phyloP scores from a whole-genome alignment of 2,329 filamentous ascomycete genomes.

The Stachybotrys echinatus region DNA sequence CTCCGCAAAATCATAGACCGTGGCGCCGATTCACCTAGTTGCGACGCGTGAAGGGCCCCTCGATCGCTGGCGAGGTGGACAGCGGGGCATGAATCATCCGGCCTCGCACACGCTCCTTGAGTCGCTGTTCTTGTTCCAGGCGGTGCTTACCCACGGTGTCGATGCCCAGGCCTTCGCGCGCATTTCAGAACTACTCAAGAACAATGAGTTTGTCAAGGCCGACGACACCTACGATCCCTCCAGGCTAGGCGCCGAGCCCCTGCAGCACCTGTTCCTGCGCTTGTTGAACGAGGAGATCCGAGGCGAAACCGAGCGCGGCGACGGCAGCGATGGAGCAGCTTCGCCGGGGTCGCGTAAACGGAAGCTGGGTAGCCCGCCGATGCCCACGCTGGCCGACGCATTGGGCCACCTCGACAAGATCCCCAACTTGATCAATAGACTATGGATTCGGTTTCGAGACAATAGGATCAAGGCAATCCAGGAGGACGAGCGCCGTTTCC shows the following conservation, averaged over 20 bases:
- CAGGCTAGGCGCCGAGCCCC: constrained; percentile 70
- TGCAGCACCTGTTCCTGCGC: constrained; percentile 73
- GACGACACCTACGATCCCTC: constrained; percentile 66
- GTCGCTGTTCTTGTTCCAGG: constrained; percentile 79
- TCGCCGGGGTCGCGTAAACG: constrained; percentile 64
- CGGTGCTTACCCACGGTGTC: constrained; percentile 63
- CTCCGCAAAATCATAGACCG: constrained; percentile 27
- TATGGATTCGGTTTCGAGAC: constrained; percentile 72
- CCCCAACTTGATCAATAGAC: constrained; percentile 63
- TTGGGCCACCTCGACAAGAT: constrained; percentile 62
- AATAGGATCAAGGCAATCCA: constrained; percentile 64
- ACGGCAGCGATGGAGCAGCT: constrained; percentile 34
- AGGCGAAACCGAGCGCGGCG: constrained; percentile 36
- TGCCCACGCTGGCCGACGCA: constrained; percentile 62
- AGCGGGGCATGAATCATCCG: constrained; percentile 50
- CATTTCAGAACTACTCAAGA: constrained; percentile 70
- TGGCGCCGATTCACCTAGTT: constrained; percentile 52
- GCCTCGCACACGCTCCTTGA: constrained; percentile 78
- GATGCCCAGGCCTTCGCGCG: constrained; percentile 60
- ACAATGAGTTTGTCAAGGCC: constrained; percentile 66
- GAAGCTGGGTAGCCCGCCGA: constrained; percentile 62
- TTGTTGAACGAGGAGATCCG: constrained; percentile 70
- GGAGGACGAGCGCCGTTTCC: constrained; percentile 66
- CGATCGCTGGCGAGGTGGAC: constrained; percentile 50
- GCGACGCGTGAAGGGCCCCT: constrained; percentile 49